Evolutionary conservation across 305 asterid species (phyloP).

Genomic region (Fraxinus platypoda): DNA sequence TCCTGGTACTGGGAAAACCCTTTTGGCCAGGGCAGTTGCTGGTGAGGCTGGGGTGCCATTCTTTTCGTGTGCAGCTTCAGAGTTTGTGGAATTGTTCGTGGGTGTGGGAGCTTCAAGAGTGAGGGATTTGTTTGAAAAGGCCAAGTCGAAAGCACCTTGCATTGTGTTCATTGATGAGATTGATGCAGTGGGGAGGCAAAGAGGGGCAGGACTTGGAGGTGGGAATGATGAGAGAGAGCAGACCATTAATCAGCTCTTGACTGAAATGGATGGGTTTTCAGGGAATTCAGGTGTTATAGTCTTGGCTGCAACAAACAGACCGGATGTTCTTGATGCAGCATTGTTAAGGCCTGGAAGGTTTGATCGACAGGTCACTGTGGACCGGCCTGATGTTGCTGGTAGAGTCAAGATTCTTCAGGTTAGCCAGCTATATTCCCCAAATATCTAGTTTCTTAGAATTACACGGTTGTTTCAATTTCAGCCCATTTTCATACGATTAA

Average conservation of each 20-base stretch:
- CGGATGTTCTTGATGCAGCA: slow-evolving; percentile 54
- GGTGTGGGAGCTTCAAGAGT: slow-evolving; percentile 60
- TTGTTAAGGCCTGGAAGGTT: slow-evolving; percentile 56
- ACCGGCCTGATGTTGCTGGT: slow-evolving; percentile 56
- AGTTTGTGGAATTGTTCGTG: slow-evolving; percentile 52
- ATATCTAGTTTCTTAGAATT: not conserved
- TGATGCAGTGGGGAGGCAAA: slow-evolving; percentile 58
- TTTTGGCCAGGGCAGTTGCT: slow-evolving; percentile 53
- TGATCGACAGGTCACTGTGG: slow-evolving; percentile 52
- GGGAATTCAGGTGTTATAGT: slow-evolving; percentile 52
- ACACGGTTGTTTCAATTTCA: not conserved
- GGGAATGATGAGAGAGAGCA: slow-evolving; percentile 56
- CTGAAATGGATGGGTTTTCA: slow-evolving; percentile 56
- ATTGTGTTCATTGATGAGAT: slow-evolving; percentile 57
- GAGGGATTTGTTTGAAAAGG: slow-evolving; percentile 55
- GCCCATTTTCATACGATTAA: not conserved
- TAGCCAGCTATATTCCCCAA: slow-evolving; percentile 1
- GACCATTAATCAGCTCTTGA: slow-evolving; percentile 51
- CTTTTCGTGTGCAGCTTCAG: slow-evolving; percentile 54
- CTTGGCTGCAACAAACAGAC: slow-evolving; percentile 51
- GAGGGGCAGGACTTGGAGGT: slow-evolving; percentile 56
- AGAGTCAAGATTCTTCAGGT: slow-evolving; percentile 57
- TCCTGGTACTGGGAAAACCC: slow-evolving; percentile 59
- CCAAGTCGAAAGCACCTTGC: slow-evolving; percentile 48
- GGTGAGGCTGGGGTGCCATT: slow-evolving; percentile 59